phyloP scores from a whole-genome alignment of 1,284 basidiomycete species.

The Naganishia liquefaciens region DNA sequence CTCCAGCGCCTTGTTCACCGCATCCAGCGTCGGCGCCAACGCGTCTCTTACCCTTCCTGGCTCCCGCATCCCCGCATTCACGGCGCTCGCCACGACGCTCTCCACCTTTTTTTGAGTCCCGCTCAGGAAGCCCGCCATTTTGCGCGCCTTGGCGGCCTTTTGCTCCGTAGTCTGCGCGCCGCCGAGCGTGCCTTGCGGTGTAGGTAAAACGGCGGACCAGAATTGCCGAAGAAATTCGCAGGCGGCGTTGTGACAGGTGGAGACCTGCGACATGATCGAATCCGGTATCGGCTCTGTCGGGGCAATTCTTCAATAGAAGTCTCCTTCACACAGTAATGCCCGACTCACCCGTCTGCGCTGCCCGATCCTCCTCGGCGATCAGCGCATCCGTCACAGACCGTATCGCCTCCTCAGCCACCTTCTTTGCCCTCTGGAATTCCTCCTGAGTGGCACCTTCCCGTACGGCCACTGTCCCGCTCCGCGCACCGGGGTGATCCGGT shows the following conservation, averaged over 20 bases:
- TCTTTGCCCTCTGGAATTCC: constrained; percentile 21
- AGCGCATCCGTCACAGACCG: constrained; percentile 22
- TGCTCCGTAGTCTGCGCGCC: constrained; percentile 48
- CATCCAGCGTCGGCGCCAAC: constrained; percentile 74
- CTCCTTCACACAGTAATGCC: neutral
- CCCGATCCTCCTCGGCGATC: constrained; percentile 22
- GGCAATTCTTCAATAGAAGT: neutral
- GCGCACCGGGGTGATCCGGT: constrained; percentile 6
- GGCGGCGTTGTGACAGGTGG: constrained; percentile 84
- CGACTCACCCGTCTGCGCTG: constrained; percentile 17
- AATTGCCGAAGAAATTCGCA: constrained; percentile 96
- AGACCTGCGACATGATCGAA: constrained; percentile 73
- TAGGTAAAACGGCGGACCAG: constrained; percentile 85
- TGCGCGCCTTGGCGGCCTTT: constrained; percentile 71
- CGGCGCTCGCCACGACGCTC: constrained; percentile 68
- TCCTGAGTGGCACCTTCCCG: constrained; percentile 26
- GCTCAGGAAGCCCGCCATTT: constrained; percentile 78
- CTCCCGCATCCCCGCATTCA: constrained; percentile 64
- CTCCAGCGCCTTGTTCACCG: constrained; percentile 71
- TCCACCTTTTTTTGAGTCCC: constrained; percentile 79
- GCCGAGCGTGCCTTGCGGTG: constrained; percentile 60
- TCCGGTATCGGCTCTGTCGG: constrained; percentile 74
- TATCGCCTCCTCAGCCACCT: constrained; percentile 30
- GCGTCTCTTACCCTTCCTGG: constrained; percentile 65
- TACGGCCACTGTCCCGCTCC: constrained; percentile 4